Percentiles rank a stretch among this genome's conserved stretches.
These are phyloP conservation scores for Morella rubra DNA, from an alignment of 306 rosid genomes.

Conservation along the genomic window DNA sequence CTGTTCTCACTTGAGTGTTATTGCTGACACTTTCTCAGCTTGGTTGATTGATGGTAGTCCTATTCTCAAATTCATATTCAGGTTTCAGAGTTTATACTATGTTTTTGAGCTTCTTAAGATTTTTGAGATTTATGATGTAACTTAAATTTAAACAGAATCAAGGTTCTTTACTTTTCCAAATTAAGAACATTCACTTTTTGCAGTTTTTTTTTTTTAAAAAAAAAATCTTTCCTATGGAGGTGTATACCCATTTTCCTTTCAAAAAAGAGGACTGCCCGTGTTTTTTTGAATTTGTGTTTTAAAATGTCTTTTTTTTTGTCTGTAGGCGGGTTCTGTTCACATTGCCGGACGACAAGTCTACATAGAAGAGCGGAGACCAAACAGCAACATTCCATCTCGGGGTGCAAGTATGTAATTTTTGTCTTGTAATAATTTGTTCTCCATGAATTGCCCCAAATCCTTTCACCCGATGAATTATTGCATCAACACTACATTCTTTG, in stretches of 20 bases:
- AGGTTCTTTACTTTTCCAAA: neutral
- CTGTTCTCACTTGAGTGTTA: neutral
- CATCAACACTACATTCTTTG: neutral
- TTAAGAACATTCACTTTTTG: too few relatives aligned
- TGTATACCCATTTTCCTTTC: neutral
- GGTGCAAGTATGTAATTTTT: conserved; percentile 63
- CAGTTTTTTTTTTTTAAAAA: too few relatives aligned
- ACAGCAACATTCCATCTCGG: conserved; percentile 76
- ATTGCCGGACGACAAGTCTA: conserved; percentile 81
- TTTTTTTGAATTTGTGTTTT: neutral
- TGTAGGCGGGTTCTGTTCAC: conserved; percentile 72
- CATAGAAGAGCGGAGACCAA: conserved; percentile 96
- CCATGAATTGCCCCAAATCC: neutral
- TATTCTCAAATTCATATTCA: neutral
- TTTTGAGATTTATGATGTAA: neutral
- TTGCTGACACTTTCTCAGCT: neutral
- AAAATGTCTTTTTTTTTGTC: neutral
- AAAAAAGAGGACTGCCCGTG: neutral
- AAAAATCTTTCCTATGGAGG: too few relatives aligned
- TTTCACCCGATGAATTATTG: neutral
- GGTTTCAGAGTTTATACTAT: neutral
- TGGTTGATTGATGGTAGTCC: neutral
- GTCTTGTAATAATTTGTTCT: neutral
- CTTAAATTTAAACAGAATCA: neutral
- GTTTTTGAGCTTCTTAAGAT: neutral